Conservation (phyloP, 306 rosid species). For the Begonia peltatifolia region DNA sequence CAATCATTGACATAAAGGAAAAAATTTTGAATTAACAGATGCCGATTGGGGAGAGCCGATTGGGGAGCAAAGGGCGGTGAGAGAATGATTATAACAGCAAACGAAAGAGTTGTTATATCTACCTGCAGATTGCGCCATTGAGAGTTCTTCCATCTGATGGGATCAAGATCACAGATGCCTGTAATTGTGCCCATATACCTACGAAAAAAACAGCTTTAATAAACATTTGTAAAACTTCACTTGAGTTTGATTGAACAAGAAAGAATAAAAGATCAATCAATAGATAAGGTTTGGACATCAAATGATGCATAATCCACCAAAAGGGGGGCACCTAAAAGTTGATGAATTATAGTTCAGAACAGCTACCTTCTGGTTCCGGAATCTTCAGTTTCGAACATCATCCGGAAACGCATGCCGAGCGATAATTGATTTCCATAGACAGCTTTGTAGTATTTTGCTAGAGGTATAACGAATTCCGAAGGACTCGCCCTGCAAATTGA, state of each 20-base stretch:
- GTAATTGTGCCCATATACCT: constrained; percentile 98
- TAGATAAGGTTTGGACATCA: too few relatives aligned
- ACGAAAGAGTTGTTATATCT: constrained; percentile 1
- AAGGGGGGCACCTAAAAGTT: too few relatives aligned
- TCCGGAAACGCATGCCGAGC: constrained; percentile 91
- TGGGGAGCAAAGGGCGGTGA: too few relatives aligned
- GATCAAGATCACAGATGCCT: constrained; percentile 83
- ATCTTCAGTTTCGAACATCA: constrained; percentile 98
- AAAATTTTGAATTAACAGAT: neutral
- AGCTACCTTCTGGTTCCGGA: constrained; percentile 93
- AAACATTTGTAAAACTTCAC: too few relatives aligned
- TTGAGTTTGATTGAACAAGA: too few relatives aligned
- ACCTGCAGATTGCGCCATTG: constrained; percentile 99
- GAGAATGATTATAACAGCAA: too few relatives aligned
- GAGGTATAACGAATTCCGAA: constrained; percentile 92
- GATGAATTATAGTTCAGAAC: constrained; percentile 2
- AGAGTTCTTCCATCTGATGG: constrained; percentile 88
- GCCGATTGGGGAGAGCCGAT: too few relatives aligned
- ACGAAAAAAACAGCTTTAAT: constrained; percentile 8
- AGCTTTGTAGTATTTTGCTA: constrained; percentile 94
- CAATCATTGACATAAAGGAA: neutral
- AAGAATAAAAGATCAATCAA: too few relatives aligned
- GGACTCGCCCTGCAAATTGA: constrained; percentile 80
- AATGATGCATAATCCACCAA: too few relatives aligned
- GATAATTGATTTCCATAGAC: constrained; percentile 82